These are phyloP conservation scores for Endotrypanum monterogeii DNA, from an alignment of 208 protist species.

Conservation along the genomic window DNA sequence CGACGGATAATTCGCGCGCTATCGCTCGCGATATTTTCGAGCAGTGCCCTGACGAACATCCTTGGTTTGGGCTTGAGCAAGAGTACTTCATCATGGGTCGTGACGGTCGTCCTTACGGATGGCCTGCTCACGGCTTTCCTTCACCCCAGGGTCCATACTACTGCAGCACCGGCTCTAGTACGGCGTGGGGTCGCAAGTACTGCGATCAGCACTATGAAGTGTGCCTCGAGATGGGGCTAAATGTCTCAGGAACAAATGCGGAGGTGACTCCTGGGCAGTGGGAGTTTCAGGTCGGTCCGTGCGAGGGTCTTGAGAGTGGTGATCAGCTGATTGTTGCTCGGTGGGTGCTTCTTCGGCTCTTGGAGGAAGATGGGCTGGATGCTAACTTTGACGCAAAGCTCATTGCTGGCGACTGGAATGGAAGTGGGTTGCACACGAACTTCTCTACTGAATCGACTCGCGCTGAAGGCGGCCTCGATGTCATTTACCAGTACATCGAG, in stretches of 20 bases:
- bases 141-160: constrained; percentile 97
- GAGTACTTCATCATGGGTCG: constrained; percentile 72
- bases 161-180: constrained; percentile 83
- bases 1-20: constrained; percentile 92
- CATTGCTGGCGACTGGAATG: constrained; percentile 98
- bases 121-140: constrained; percentile 92
- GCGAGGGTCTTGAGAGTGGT: constrained; percentile 89
- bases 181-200: constrained; percentile 89
- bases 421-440: constrained; percentile 97
- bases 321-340: constrained; percentile 95
- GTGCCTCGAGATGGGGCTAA: constrained; percentile 85
- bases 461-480: constrained; percentile 66
- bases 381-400: constrained; percentile 93
- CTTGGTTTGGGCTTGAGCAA: constrained; percentile 91
- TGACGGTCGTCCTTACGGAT: constrained; percentile 75
- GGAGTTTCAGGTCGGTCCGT: constrained; percentile 97
- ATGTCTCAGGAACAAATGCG: constrained; percentile 94
- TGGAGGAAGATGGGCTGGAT: constrained; percentile 75
- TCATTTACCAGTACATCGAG: constrained; percentile 83
- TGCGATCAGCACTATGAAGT: constrained; percentile 79
- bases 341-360: constrained; percentile 90
- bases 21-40: constrained; percentile 88
- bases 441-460: constrained; percentile 95
- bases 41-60: constrained; percentile 60
- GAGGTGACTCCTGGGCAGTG: constrained; percentile 98